Base-by-base conservation (phyloP, 208 protist genomes). In the Crithidia acanthocephali region DNA sequence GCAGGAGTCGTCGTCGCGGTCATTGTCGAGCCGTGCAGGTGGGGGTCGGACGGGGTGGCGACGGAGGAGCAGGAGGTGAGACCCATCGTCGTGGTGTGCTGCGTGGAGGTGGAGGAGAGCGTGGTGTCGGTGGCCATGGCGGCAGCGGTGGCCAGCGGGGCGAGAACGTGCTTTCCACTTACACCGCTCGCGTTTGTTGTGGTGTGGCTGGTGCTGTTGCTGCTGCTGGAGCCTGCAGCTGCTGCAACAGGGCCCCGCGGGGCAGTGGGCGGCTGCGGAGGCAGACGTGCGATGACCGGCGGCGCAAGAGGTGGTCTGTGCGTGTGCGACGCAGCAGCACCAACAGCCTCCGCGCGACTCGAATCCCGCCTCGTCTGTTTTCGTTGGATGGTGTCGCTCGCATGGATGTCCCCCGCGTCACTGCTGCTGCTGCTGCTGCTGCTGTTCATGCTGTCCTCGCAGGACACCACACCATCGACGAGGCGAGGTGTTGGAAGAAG, bases 11-110 rank as follows among this genome's bases (percentile, higher is more conserved):
- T 16, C 13, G 52, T 57, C 2, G 23, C 50, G 40, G 33, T 20
- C 37, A n/a, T 63, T 40, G 35, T 11, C 11, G 11, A 11, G 40
- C 6, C 44, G 18, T 48, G 44, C 44, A 48, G 44, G 9, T 48
- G 44, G 6, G 44, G 18, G 44, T 48, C 18, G 9, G 18, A n/a
- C 6, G 44, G 18, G 9, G 44, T 48, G 18, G 44, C 44, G 18
- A n/a, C 16, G 44, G 44, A 48, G 5, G 37, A 63, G 23, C 37
- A 63, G 2, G 25, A 47, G 37, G 32, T 63, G 8, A 63, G 57
- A 25, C 57, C 57, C 40, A 50, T 51, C 4, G 7, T 11, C 23
- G 2, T 47, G 2, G 28, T 51, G 23, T 63, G 57, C 35, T 63
- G 55, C 33, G 33, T 60, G 5, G 55, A 60, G 33, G 33, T 45